Percentiles rank a stretch among this genome's conserved stretches.
Evolutionary conservation across 2,329 filamentous ascomycete genomes (phyloP).

Genomic region (Trichoderma sp.): DNA sequence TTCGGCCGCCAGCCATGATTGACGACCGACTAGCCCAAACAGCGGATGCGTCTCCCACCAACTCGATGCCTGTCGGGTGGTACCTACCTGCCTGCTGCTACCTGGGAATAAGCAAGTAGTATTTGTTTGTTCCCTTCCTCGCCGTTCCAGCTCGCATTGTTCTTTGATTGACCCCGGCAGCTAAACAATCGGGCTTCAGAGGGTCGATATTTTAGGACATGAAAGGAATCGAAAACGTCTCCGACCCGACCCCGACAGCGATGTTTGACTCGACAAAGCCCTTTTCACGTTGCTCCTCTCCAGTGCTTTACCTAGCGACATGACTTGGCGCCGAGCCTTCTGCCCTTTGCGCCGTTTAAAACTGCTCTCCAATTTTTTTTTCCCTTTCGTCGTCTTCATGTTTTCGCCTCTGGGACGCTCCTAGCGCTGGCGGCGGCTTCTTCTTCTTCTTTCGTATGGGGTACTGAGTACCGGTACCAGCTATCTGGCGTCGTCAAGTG

Average conservation of each 20-base stretch:
- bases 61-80: background rate
- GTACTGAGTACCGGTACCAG: constrained; percentile 22
- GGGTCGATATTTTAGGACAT: background rate
- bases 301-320: background rate
- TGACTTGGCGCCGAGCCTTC: background rate
- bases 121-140: background rate
- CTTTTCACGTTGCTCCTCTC: background rate
- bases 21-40: constrained; percentile 1
- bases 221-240: background rate
- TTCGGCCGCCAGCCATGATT: background rate
- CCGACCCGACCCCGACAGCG: background rate
- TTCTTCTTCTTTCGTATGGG: background rate
- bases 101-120: background rate
- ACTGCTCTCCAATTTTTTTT: constrained; percentile 4
- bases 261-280: background rate
- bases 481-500: constrained; percentile 18
- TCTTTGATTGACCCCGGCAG: background rate
- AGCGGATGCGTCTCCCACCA: constrained; percentile 13
- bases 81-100: background rate
- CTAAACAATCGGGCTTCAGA: background rate
- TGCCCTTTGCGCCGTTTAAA: background rate
- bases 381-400: background rate
- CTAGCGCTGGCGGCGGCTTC: constrained; percentile 1
- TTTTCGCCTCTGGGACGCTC: background rate
- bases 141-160: background rate